phyloP scores from a whole-genome alignment of 352 stramenopile species.

The Phytophthora crassamura region DNA sequence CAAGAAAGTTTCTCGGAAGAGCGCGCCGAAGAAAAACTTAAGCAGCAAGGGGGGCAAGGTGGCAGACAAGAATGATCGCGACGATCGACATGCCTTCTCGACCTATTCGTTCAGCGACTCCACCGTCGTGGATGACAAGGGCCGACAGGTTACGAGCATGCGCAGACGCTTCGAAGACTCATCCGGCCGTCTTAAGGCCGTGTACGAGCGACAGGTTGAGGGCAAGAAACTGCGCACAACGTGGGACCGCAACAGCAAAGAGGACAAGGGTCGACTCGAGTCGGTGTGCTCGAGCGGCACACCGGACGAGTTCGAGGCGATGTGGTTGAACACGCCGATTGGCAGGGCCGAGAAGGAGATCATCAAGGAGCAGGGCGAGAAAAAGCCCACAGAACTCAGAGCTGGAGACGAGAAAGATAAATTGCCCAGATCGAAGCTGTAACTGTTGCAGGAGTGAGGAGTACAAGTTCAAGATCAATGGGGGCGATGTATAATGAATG shows the following conservation, averaged over 20 bases:
- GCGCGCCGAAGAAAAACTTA: no score
- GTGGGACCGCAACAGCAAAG: slow-evolving; percentile 37
- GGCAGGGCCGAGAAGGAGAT: slow-evolving; percentile 35
- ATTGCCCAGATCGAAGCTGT: not conserved
- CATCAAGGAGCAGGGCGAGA: slow-evolving; percentile 32
- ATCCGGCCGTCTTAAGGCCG: slow-evolving; percentile 42
- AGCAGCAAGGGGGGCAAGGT: no score
- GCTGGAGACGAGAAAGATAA: not conserved
- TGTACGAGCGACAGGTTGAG: slow-evolving; percentile 42
- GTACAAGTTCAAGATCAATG: no score
- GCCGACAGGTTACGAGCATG: slow-evolving; percentile 34
- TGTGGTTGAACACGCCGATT: slow-evolving; percentile 50
- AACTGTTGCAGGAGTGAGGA: no score
- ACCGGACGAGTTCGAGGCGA: slow-evolving; percentile 50
- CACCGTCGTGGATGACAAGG: slow-evolving; percentile 39
- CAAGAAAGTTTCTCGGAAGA: no score
- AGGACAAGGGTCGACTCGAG: slow-evolving; percentile 40
- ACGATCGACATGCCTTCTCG: slow-evolving; percentile 18
- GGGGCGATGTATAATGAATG: no score
- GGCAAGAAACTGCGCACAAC: slow-evolving; percentile 35
- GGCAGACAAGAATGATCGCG: not conserved
- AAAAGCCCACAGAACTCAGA: not conserved
- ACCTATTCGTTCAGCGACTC: slow-evolving; percentile 48
- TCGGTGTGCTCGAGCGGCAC: slow-evolving; percentile 33
- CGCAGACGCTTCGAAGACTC: slow-evolving; percentile 50